phyloP scores from a whole-genome alignment of 129 eudicot species.

The Calendula officinalis region DNA sequence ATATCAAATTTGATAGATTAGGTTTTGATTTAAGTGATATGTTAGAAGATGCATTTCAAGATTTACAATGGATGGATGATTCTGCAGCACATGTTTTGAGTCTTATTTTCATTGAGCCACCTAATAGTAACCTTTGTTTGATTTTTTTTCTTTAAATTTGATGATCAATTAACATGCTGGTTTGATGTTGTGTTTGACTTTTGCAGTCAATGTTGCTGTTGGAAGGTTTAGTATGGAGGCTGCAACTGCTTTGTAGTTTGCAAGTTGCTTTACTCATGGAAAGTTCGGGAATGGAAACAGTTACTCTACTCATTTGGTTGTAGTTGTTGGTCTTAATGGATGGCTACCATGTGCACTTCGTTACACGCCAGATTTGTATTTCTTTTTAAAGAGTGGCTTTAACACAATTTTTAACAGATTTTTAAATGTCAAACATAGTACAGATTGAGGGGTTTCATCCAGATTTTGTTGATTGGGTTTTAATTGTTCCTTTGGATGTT shows the following conservation, averaged over 20 bases:
- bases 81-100: slow-evolving; percentile 80
- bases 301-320: slow-evolving; percentile 59
- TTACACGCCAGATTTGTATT: too few species aligned
- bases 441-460: too few species aligned
- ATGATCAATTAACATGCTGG: background rate
- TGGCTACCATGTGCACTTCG: slow-evolving; percentile 93
- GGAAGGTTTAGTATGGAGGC: slow-evolving; percentile 98
- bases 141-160: background rate
- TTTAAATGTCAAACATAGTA: too few species aligned
- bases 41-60: slow-evolving; percentile 71
- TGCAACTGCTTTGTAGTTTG: slow-evolving; percentile 76
- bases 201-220: slow-evolving; percentile 72
- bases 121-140: slow-evolving; percentile 46
- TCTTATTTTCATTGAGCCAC: slow-evolving; percentile 66
- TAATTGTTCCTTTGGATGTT: too few species aligned
- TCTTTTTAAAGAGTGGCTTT: too few species aligned
- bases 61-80: slow-evolving; percentile 75
- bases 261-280: slow-evolving; percentile 62
- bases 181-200: slow-evolving; percentile 1
- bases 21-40: slow-evolving; percentile 83
- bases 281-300: slow-evolving; percentile 59
- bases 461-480: too few species aligned
- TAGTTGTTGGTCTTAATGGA: slow-evolving; percentile 83
- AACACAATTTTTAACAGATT: too few species aligned
- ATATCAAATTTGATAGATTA: slow-evolving; percentile 13